Evolutionary conservation across 176 grass and related monocot species (phyloP), one percentile per base, ranked within the genome.

Genomic region (Alopecurus myosuroides): DNA sequence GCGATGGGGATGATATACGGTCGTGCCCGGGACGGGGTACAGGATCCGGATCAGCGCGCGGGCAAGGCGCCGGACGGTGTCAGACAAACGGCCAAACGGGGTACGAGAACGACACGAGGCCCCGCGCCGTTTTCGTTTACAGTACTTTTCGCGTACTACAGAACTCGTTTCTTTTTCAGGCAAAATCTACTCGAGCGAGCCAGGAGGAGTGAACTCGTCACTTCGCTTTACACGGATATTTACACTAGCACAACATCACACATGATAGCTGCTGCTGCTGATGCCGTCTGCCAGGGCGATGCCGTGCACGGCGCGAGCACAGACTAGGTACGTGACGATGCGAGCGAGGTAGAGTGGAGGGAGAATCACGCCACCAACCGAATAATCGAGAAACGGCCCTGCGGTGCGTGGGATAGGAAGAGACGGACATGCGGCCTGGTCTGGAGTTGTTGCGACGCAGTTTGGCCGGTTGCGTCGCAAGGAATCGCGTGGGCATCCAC

Each of bases 391-490:
- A 11, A 19, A 12, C 26, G 17, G 30, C 18, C 44, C 35, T 50
- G 26, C n/a, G n/a, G n/a, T 69, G 17, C 33, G 63, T 22, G 46
- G 9, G 53, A 22, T 70, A 29, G 20, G 44, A 42, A 3, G 20
- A 23, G 35, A 3, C 26, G 26, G 29, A 49, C 73, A 39, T 46
- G 44, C 56, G 48, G 37, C 57, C 2, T 49, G 87, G 76, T 25
- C 81, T 45, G 56, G 63, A 2, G 75, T 89, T 77, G 77, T 81
- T 33, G 58, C 77, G 70, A 80, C 58, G 17, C 49, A 1, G 48
- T 22, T 89, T 89, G 82, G 87, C 77, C 49, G 37, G 87, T 85
- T 81, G 87, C 60, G 82, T n/a, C 57, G 20, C 57, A 28, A 7
- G 87, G 81, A 74, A 85, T 89, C 87, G 48, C 70, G 76, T 5